Base-by-base conservation (phyloP, 768 basidiomycete species). In the Agrocybe praecox region DNA sequence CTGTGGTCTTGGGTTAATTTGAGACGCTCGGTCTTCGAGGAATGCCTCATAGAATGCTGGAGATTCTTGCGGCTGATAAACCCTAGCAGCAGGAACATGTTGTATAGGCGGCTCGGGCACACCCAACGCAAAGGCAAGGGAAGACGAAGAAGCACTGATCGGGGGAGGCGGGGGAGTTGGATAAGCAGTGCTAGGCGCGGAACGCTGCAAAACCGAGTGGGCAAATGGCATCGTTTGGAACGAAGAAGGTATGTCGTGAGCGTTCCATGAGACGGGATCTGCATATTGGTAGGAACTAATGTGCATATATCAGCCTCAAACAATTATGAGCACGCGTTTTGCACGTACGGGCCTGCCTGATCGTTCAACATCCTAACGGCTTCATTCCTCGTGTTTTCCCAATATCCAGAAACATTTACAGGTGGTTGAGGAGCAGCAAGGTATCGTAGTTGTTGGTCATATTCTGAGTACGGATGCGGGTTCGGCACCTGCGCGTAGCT, bases 91-190 rank as follows among this genome's bases (percentile, higher is more conserved):
- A 2, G 65, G 65, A n/a, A 47, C 60, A 19, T 49, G 43, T 17
- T 50, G 64, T 40, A 26, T 60, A 40, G 55, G 61, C 26, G 54
- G 53, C 23, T 60, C 64, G 36, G 61, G 59, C 6, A 42, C 52
- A 6, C 87, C 89, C 21, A 93, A 80, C 2, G 91, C 91, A 67
- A 79, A 79, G 5, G 90, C 90, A 54, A 91, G 81, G 12, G 90
- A 92, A 15, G 90, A 92, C 1, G 89, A 88, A 1, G 80, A 83
- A n/a, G 79, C 75, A 34, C 74, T 80, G 40, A 89, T 84, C 12
- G 80, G 80, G 1, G 87, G 87, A 17, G 84, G 48, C 15, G 52
- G 84, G 1, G 89, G 87, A 2, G 89, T 89, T 2, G 89, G 89
- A 71, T 92, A 92, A 1, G 84, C 79, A 3, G 79, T 75, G 17